Evolutionary conservation across 2,329 filamentous ascomycete genomes (phyloP).

Genomic region (Akanthomyces dipterigenus): DNA sequence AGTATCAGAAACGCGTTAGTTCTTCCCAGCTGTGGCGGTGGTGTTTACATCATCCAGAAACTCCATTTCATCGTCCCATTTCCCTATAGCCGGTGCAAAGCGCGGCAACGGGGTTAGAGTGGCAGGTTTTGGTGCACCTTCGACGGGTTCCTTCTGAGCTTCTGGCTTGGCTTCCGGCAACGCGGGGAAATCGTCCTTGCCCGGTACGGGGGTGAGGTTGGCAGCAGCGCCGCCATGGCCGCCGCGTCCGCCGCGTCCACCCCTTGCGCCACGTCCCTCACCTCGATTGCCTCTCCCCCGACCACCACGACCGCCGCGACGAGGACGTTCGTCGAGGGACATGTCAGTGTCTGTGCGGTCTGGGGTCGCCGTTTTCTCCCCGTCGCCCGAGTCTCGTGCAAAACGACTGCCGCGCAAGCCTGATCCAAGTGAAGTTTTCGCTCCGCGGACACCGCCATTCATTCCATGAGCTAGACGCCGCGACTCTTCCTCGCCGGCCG

Average conservation of each 20-base stretch:
- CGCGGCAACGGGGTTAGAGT: constrained; percentile 22
- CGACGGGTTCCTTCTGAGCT: constrained; percentile 17
- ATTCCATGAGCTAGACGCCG: constrained; percentile 36
- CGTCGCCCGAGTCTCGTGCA: constrained; percentile 30
- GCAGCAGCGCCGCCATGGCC: constrained; percentile 20
- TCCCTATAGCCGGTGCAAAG: constrained; percentile 34
- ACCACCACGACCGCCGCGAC: constrained; percentile 24
- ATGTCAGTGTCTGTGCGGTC: constrained; percentile 19
- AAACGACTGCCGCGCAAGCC: constrained; percentile 38
- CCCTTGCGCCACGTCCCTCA: constrained; percentile 22
- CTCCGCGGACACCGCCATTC: constrained; percentile 30
- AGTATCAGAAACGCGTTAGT: not conserved
- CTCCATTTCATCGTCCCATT: constrained; percentile 56
- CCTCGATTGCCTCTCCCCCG: constrained; percentile 27
- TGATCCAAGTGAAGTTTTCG: constrained; percentile 25
- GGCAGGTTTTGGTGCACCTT: constrained; percentile 23
- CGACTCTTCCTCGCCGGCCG: constrained; percentile 33
- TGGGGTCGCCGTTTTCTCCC: constrained; percentile 25
- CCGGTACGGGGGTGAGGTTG: constrained; percentile 16
- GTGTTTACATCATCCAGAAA: constrained; percentile 36
- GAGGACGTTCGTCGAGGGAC: constrained; percentile 29
- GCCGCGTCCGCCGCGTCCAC: constrained; percentile 23
- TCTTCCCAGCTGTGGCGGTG: constrained; percentile 7
- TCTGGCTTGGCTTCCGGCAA: constrained; percentile 23
- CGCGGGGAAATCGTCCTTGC: constrained; percentile 30